Percentiles rank a stretch among this genome's conserved stretches.
These are phyloP conservation scores for Neurospora sp. DNA, from an alignment of 495 filamentous ascomycete species.

Conservation along the genomic window DNA sequence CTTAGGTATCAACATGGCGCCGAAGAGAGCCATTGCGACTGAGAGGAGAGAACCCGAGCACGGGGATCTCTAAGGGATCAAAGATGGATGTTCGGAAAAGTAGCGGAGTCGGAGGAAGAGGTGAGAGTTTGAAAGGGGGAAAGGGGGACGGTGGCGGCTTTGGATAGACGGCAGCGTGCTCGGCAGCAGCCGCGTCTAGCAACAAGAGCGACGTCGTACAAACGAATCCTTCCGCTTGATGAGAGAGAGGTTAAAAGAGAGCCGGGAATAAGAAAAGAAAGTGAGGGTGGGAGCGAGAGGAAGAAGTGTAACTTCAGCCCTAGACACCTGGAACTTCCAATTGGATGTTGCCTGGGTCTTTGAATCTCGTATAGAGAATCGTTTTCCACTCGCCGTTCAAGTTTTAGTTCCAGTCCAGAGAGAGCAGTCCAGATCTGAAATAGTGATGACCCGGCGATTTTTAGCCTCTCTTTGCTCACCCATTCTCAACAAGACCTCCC, in stretches of 20 bases:
- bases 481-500: not conserved
- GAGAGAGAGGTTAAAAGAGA: not conserved
- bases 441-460: not conserved
- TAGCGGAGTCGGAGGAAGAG: not conserved
- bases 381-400: not conserved
- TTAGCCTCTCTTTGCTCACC: not conserved
- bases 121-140: not conserved
- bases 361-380: not conserved
- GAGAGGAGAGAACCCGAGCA: not conserved
- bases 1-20: conserved; percentile 8
- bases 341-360: not conserved
- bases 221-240: not conserved
- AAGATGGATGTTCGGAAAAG: not conserved
- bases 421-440: not conserved
- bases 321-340: not conserved
- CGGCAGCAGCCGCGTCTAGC: not conserved
- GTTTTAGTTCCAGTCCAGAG: not conserved
- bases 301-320: not conserved
- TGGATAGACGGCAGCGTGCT: not conserved
- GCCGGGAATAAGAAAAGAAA: not conserved
- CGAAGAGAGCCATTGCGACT: not conserved
- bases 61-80: not conserved
- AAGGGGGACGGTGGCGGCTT: not conserved
- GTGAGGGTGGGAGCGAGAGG: not conserved
- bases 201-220: not conserved